These are phyloP conservation scores for Alternaria consortialis DNA, from an alignment of 2,329 filamentous ascomycete species.

Conservation along the genomic window DNA sequence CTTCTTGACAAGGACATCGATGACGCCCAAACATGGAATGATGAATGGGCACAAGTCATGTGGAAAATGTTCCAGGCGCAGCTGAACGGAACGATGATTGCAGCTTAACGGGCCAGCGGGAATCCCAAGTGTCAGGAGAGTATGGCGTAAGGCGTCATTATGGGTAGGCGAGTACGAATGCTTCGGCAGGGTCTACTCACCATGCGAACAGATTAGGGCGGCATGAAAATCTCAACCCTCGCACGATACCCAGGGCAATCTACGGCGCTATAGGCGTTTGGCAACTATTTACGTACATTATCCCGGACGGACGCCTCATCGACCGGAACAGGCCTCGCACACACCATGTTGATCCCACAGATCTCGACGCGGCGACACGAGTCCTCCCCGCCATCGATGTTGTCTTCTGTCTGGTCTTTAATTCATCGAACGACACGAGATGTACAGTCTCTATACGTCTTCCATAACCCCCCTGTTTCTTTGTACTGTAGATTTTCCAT, in stretches of 20 bases:
- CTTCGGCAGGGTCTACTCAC: conserved; percentile 27
- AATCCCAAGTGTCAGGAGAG: background rate
- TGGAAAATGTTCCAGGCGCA: background rate
- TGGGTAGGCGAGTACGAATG: conserved; percentile 21
- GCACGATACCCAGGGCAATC: conserved; percentile 17
- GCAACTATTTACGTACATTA: conserved; percentile 8
- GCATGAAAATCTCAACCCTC: conserved; percentile 9
- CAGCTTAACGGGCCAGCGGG: background rate
- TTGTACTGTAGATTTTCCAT: conserved; percentile 32
- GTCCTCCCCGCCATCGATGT: conserved; percentile 17
- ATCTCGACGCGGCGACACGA: conserved; percentile 21
- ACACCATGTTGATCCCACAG: conserved; percentile 21
- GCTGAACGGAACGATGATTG: background rate
- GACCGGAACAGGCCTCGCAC: conserved; percentile 19
- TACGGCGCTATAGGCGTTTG: conserved; percentile 16
- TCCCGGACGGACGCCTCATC: conserved; percentile 17
- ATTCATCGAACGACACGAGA: conserved; percentile 9
- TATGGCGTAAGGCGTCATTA: background rate
- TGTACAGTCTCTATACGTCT: conserved; percentile 3
- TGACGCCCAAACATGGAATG: conserved; percentile 3
- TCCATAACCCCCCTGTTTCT: conserved; percentile 6
- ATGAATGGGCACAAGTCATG: background rate
- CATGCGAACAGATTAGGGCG: conserved; percentile 15
- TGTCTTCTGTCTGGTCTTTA: conserved; percentile 5
- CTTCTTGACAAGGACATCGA: background rate